phyloP scores from a whole-genome alignment of 306 rosid species.

The Gleditsia sinensis region DNA sequence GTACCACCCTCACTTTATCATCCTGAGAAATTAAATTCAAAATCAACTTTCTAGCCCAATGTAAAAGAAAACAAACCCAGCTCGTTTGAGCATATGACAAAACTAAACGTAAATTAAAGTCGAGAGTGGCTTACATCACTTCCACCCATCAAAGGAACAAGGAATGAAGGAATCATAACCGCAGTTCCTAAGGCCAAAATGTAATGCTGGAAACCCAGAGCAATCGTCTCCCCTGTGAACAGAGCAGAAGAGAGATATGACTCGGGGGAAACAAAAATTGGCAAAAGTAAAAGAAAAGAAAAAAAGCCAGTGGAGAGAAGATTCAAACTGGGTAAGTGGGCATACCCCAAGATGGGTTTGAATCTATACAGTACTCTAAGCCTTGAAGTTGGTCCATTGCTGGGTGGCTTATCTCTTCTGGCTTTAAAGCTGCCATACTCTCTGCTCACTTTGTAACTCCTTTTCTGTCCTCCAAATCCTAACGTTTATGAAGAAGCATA shows the following conservation, averaged over 20 bases:
- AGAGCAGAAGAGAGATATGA: constrained; percentile 31
- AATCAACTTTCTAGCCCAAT: constrained; percentile 15
- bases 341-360: constrained; percentile 99
- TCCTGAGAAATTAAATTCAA: constrained; percentile 53
- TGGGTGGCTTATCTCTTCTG: constrained; percentile 84
- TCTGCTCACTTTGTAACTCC: constrained; percentile 35
- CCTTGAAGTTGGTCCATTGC: constrained; percentile 99
- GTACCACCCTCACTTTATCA: constrained; percentile 97
- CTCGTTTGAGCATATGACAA: constrained; percentile 18
- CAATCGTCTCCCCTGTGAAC: constrained; percentile 81
- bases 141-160: constrained; percentile 97
- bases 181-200: constrained; percentile 97
- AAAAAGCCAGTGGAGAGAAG: constrained; percentile 21
- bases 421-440: constrained; percentile 74
- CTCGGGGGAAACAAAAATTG: not conserved
- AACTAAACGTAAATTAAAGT: too few species aligned
- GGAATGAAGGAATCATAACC: constrained; percentile 97
- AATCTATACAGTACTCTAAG: constrained; percentile 92
- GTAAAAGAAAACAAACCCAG: constrained; percentile 21
- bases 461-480: constrained; percentile 27
- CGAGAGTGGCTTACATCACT: constrained; percentile 65
- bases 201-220: constrained; percentile 96
- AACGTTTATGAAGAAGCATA: constrained; percentile 36
- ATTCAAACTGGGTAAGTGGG: constrained; percentile 18
- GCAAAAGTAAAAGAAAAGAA: not conserved